A percentile compares a stretch with the other conserved stretches of the same genome.
phyloP scores from a whole-genome alignment of 805 yeast genomes.

The Kuraishia piskuri region DNA sequence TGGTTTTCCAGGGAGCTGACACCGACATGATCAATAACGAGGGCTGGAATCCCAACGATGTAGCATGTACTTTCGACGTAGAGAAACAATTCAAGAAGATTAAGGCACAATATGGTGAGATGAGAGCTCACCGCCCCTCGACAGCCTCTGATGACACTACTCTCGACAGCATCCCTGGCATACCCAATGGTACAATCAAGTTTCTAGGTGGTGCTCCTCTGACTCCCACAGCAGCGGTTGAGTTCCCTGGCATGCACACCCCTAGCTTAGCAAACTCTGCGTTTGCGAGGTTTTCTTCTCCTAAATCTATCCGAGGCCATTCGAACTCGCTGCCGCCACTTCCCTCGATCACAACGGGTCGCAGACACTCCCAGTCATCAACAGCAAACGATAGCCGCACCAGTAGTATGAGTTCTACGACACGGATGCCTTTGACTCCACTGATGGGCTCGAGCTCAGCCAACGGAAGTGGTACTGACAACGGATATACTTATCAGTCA shows the following conservation, averaged over 20 bases:
- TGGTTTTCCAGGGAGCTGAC: slow-evolving; percentile 42
- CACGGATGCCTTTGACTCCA: neutral
- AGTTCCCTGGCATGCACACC: neutral
- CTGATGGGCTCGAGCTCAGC: neutral
- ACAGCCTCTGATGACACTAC: neutral
- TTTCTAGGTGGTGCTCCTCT: neutral
- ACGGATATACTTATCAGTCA: neutral
- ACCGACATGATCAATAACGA: slow-evolving; percentile 38
- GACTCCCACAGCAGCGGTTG: neutral
- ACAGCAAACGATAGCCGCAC: neutral
- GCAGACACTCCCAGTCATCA: slow-evolving; percentile 15
- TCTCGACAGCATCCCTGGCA: neutral
- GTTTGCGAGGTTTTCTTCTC: neutral
- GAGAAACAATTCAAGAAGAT: slow-evolving; percentile 29
- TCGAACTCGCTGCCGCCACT: slow-evolving; percentile 22
- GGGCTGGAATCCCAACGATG: slow-evolving; percentile 63
- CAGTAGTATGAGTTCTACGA: neutral
- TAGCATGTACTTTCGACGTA: slow-evolving; percentile 45
- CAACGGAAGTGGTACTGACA: neutral
- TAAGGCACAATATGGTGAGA: slow-evolving; percentile 6
- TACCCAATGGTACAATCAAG: neutral
- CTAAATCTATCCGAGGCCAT: slow-evolving; percentile 5
- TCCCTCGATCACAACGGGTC: slow-evolving; percentile 22
- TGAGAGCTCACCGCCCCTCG: neutral
- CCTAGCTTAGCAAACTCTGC: neutral